Base-by-base conservation (phyloP, 2,329 filamentous ascomycete genomes). In the Fusarium sp. region DNA sequence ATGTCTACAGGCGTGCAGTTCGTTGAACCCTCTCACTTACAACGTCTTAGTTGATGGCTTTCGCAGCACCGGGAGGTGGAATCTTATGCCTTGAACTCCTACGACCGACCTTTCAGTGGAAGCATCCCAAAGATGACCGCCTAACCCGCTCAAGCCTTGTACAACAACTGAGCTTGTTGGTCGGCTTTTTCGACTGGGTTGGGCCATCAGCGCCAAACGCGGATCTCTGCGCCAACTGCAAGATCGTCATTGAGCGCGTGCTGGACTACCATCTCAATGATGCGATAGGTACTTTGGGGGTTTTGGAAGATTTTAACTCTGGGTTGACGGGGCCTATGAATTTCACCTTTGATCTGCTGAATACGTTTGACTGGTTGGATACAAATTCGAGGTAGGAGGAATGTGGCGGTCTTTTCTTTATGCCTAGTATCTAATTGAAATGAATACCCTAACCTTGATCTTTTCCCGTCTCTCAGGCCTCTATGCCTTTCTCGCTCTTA, bases 101-200 rank as follows among this genome's bases (percentile, higher is more conserved):
- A 0, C 83, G 83, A 40, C 83, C 85, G 7, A 70, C 80, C 3
- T 66, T 66, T 27, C 35, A 36, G 20, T 60, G 59, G 4, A 66
- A 46, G 6, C 66, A 71, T 5, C 56, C 63, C 5, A 62, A 44
- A 14, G 72, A 71, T 9, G 68, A 74, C 24, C 74, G 76, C 27
- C 64, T 80, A 3, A 78, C 79, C 22, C 81, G 85, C 2, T 87
- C 85, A 0, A 80, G 81, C 59, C 84, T 88, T 31, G 84, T 88
- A 10, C 86, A 88, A 73, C 85, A 88, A 66, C 78, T 88, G 11
- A 87, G 84, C 67, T 82, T 88, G 4, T 80, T 88, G 2, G 82
- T 87, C 6, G 85, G 85, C 0, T 88, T 87, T 67, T 79, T 88
- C 5, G 84, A 86, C 64, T 87, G 85, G 85, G 80, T 88, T 6